Conservation (phyloP, 2,329 filamentous ascomycete genomes). For the Diplodia scrobiculata region DNA sequence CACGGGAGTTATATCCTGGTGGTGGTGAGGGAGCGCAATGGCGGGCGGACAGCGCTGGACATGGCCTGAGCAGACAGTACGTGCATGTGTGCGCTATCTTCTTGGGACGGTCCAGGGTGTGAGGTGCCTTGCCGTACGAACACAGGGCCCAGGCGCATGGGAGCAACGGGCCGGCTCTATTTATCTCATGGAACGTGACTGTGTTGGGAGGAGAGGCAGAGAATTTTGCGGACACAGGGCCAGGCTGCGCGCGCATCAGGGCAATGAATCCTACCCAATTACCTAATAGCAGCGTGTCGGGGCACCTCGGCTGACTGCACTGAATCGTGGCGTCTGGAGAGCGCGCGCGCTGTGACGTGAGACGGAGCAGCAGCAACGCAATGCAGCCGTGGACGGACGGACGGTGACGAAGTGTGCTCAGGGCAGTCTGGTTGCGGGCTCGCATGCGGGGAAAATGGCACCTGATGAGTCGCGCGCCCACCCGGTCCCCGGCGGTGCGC, state of each 20-base stretch:
- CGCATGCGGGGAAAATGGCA: conserved; percentile 32
- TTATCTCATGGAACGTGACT: conserved; percentile 26
- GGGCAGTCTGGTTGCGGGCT: conserved; percentile 17
- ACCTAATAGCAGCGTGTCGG: conserved; percentile 31
- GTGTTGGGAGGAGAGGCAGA: conserved; percentile 23
- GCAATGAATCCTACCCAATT: conserved; percentile 29
- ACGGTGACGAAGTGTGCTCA: conserved; percentile 22
- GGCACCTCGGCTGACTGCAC: conserved; percentile 30
- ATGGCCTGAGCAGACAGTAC: conserved; percentile 28
- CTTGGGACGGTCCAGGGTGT: conserved; percentile 12
- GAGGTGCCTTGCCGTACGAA: conserved; percentile 1
- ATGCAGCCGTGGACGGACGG: conserved; percentile 20
- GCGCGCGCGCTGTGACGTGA: conserved; percentile 25
- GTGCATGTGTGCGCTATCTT: conserved; percentile 23
- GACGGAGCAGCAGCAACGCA: conserved; percentile 28
- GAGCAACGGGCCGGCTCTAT: conserved; percentile 27
- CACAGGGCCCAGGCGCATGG: conserved; percentile 27
- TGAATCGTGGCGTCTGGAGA: conserved; percentile 29
- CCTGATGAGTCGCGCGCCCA: not conserved
- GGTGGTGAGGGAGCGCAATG: conserved; percentile 23
- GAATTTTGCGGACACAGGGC: conserved; percentile 19
- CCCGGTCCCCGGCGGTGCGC: conserved; percentile 19
- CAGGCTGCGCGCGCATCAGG: conserved; percentile 27
- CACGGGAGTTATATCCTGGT: conserved; percentile 23
- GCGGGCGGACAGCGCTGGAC: conserved; percentile 25